Base-by-base conservation (phyloP, 257 asterid species). In the Plantago major region DNA sequence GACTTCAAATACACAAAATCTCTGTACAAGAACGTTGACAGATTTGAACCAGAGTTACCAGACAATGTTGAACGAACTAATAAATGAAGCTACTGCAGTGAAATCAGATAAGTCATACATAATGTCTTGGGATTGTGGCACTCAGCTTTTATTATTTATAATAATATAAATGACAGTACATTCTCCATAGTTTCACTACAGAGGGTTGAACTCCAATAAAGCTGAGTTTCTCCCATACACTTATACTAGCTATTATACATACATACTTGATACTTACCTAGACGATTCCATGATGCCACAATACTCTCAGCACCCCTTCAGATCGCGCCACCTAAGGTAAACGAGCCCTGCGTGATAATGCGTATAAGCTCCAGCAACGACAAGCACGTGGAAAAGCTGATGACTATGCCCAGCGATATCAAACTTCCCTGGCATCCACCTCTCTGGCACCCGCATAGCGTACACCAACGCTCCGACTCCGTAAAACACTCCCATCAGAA, bases 401-500 rank as follows among this genome's bases (percentile, higher is more conserved):
- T 93, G 99, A 62, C 99, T 89, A 53, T 85, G 89, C 9, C 99
- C 99, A 0, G 93, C 95, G 10, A 93, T 82, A 50, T 93, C 99
- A 4, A 93, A 89, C 65, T 83, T 89, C 28, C 99, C 99, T 0
- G 97, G 99, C 92, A 72, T 85, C 99, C 96, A 87, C 68, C 84
- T 77, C 78, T 93, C 97, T 0, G 99, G 99, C 38, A 87, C 60
- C 51, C 96, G 67, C 95, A 73, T 68, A 3, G 99, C 95, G 30
- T 93, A 93, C 1, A 93, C 77, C 33, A 90, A 48, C 0, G 97
- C 99, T 38, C 97, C 97, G 0, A 81, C 11, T 9, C 96, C 96
- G 6, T 93, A 93, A 10, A 93, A 68, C 0, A 56, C 44, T 37
- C 97, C 99, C 99, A 93, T 89, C 84, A 93, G 76, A 14, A 83